Evolutionary conservation across 139 green algal species (phyloP), one percentile per base, ranked within the genome.

Genomic region (Pleodorina starrii): DNA sequence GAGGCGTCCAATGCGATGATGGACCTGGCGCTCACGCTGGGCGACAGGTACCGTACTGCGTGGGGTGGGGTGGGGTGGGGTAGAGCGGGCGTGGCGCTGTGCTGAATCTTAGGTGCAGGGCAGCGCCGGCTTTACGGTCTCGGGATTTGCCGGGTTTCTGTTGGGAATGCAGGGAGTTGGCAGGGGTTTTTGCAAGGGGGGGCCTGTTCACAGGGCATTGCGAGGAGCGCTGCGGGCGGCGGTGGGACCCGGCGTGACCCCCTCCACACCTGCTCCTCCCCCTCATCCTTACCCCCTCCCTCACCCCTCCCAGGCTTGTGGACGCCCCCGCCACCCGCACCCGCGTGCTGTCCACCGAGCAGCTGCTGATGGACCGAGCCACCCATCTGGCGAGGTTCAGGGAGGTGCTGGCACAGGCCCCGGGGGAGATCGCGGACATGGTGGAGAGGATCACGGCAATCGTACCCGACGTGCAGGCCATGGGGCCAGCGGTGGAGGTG

Each of bases 1-100:
- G 85, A 85, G 90, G 90, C 78, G 2, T 23, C 59, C 84, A 90
- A 90, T 44, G 85, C 69, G 32, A 63, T 92, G 63, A 86, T 92
- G 85, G 90, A 90, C 35, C 90, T 92, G 43, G 78, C 90, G 32
- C 77, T 78, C 5, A 78, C 66, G 46, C 82, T 79, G 82, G 63
- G 82, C 0, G 82, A 88, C 66, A 88, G 82, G 82, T 88, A 66
- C 54, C 29, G 54, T 21, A 25, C 54, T 12, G 6, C 54, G n/a
- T n/a, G n/a, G n/a, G n/a, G n/a, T n/a, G n/a, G n/a, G n/a, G n/a
- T n/a, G n/a, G n/a, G n/a, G n/a, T n/a, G n/a, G n/a, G n/a, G n/a
- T n/a, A n/a, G n/a, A n/a, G 79, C 1, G 57, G 44, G 11, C 11
- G 66, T 29, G 66, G 48, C 48, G 66, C 29, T 43, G 66, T 6